Base-by-base conservation (phyloP, 352 stramenopile genomes). In the Detonula confervacea region DNA sequence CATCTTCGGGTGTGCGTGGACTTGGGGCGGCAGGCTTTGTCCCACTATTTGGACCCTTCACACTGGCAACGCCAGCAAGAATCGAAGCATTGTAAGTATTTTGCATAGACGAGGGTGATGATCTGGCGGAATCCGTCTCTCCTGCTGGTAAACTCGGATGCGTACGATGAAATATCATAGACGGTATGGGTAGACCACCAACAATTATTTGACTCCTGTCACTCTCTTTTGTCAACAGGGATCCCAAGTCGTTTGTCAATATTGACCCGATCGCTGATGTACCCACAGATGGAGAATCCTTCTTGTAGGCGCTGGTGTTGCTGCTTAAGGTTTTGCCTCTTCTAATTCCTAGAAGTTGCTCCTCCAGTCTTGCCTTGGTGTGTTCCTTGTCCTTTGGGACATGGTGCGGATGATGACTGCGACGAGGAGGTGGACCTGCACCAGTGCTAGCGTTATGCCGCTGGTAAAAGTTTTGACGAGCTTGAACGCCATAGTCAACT, bases 221-320 rank as follows among this genome's bases (percentile, higher is more conserved):
- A 30, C 18, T 66, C 12, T 65, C 64, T 60, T 47, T 57, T 8
- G 60, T 75, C 6, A 84, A 47, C 3, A 85, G 42, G n/a, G 71
- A 81, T 18, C 77, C 77, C 11, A 85, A 61, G 11, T 85, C 77
- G 11, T 70, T 79, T 1, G 77, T 85, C n/a, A n/a, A n/a, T n/a
- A n/a, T n/a, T n/a, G n/a, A n/a, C 4, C 37, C 70, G 29, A 85
- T 55, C 1, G 77, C 81, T 16, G 35, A 55, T 67, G 61, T 73
- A 22, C 29, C 70, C 29, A 11, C 55, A 14, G 66, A 37, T 59
- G 42, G 69, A 8, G 2, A 20, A 49, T 49, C 12, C 11, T 49
- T 6, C 1, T 20, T 16, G 9, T 20, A 20, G 39, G 5, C 39
- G 12, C 49, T 59, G 4, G 6, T 42, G 27, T n/a, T 25, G 51